phyloP scores from a whole-genome alignment of 1,284 basidiomycete species.

The Puccinia sorghi region DNA sequence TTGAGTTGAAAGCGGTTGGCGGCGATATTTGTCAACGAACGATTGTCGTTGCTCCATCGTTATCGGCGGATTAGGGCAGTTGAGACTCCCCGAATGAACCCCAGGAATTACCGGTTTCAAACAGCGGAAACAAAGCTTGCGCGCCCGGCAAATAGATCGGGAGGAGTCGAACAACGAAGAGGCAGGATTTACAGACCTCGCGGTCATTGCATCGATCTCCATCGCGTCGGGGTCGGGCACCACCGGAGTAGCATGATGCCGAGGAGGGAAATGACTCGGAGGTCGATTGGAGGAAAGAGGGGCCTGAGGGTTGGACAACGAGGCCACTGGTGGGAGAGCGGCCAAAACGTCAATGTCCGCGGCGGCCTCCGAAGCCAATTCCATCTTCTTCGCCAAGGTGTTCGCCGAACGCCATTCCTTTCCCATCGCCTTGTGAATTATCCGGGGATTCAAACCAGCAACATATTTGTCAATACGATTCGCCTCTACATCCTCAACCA shows the following conservation, averaged over 20 bases:
- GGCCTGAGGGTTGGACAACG: not conserved
- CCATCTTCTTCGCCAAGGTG: not conserved
- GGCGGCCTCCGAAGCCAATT: not conserved
- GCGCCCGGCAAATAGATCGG: not conserved
- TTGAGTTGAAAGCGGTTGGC: no score
- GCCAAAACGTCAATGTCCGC: not conserved
- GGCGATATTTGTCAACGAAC: not conserved
- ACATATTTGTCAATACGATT: not conserved
- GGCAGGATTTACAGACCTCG: not conserved
- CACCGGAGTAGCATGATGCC: not conserved
- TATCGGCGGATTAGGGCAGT: not conserved
- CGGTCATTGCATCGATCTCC: not conserved
- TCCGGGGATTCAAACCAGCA: not conserved
- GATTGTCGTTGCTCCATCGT: not conserved
- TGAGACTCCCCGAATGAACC: not conserved
- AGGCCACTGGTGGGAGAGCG: not conserved
- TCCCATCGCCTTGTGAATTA: constrained; percentile 2
- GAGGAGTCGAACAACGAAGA: not conserved
- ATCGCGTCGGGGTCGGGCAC: not conserved
- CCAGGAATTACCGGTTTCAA: not conserved
- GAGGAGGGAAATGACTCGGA: not conserved
- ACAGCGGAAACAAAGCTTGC: not conserved
- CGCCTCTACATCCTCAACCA: not conserved
- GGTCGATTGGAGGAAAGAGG: not conserved
- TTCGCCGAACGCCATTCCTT: not conserved